phyloP scores from a whole-genome alignment of 2,329 filamentous ascomycete species.

The Thielaviopsis punctulata region DNA sequence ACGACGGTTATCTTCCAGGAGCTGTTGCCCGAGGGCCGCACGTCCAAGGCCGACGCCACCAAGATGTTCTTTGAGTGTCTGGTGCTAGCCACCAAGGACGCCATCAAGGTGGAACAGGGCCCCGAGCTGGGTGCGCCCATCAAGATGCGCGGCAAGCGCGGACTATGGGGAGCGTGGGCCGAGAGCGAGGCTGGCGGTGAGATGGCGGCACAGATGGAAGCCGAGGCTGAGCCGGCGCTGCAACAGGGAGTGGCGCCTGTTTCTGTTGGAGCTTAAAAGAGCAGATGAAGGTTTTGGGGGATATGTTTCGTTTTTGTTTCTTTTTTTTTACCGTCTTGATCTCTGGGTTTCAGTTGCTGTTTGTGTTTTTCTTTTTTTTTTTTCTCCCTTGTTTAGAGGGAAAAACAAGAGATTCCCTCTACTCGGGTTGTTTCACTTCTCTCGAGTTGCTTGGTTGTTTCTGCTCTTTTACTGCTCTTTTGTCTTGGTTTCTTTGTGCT shows the following conservation, averaged over 20 bases:
- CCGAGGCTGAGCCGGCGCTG: conserved; percentile 16
- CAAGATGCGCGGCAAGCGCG: conserved; percentile 73
- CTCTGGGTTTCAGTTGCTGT: conserved; percentile 1
- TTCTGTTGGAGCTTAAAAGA: conserved; percentile 12
- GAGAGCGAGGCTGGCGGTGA: conserved; percentile 54
- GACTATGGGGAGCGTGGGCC: conserved; percentile 95
- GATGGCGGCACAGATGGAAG: conserved; percentile 34
- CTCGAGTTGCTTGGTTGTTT: neutral
- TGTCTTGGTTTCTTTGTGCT: neutral
- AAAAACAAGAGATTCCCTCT: no score
- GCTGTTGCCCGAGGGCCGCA: conserved; percentile 64
- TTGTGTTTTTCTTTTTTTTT: conserved; percentile 2
- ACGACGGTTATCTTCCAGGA: conserved; percentile 76
- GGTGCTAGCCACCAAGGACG: conserved; percentile 92
- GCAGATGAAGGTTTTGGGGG: neutral
- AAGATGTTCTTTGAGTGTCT: conserved; percentile 99
- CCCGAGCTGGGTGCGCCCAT: conserved; percentile 63
- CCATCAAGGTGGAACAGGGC: conserved; percentile 86
- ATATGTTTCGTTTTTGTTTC: conserved; percentile 2
- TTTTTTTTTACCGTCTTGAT: neutral
- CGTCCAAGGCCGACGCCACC: conserved; percentile 77
- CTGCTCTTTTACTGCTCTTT: neutral
- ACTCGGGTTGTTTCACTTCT: no score
- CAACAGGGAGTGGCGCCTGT: conserved; percentile 5
- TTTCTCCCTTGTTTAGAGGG: conserved; percentile 1